Conservation (phyloP, 495 filamentous ascomycete species). For the Aspergillus asperescens region DNA sequence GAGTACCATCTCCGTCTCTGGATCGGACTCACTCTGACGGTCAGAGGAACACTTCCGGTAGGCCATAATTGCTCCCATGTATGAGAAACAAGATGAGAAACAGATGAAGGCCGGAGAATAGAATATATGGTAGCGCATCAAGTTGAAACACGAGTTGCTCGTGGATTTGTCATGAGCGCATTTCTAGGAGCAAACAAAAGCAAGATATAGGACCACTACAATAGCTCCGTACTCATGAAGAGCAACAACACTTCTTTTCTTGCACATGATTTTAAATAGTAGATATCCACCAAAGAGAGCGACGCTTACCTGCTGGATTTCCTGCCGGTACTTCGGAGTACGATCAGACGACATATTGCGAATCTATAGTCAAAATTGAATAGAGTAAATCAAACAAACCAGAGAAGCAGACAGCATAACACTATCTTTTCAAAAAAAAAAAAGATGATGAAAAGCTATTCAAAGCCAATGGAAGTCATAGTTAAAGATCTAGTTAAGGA, state of each 20-base stretch:
- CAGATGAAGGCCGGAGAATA: not conserved
- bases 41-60: not conserved
- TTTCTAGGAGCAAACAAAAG: no score
- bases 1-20: not conserved
- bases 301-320: constrained; percentile 81
- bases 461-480: not conserved
- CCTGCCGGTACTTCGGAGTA: constrained; percentile 82
- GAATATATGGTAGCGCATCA: not conserved
- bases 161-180: no score
- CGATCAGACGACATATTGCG: constrained; percentile 57
- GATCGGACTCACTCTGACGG: not conserved
- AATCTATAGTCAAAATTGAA: not conserved
- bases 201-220: no score
- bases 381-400: not conserved
- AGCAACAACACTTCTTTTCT: no score
- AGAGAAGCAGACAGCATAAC: not conserved
- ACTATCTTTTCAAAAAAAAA: not conserved
- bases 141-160: no score
- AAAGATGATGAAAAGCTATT: not conserved
- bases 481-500: not conserved
- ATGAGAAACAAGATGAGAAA: not conserved
- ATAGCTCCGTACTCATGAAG: no score
- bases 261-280: no score
- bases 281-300: not conserved
- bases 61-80: not conserved